Conservation (phyloP, 129 eudicot genomes). For the Saussurea involucrata region DNA sequence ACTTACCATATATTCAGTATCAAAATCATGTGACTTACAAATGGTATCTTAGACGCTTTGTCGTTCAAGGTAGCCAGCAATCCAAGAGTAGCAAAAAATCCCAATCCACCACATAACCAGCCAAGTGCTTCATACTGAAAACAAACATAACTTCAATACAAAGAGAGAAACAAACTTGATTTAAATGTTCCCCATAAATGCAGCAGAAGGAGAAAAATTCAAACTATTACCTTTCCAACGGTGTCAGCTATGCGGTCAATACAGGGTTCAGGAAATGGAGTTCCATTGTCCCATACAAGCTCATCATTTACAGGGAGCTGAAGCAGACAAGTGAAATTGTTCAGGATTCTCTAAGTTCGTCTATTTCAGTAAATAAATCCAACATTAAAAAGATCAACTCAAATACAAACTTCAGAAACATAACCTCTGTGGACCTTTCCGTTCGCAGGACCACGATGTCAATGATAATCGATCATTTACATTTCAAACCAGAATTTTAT, state of each 20-base stretch:
- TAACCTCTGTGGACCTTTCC: neutral
- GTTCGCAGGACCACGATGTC: neutral
- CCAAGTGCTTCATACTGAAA: conserved; percentile 90
- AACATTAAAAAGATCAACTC: neutral
- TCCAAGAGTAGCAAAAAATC: conserved; percentile 74
- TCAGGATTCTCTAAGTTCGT: neutral
- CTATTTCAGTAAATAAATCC: neutral
- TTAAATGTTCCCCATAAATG: neutral
- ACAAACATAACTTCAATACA: conserved; percentile 1
- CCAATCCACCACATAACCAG: conserved; percentile 91
- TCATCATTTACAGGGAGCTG: conserved; percentile 88
- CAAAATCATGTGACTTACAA: conserved; percentile 45
- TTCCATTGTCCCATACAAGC: conserved; percentile 93
- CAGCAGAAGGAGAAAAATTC: neutral
- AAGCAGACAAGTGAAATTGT: neutral
- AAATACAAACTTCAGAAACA: neutral
- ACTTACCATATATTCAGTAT: neutral
- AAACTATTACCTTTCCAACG: conserved; percentile 63
- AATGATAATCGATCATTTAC: neutral
- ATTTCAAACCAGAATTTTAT: neutral
- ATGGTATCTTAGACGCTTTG: conserved; percentile 84
- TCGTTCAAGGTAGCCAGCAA: conserved; percentile 76
- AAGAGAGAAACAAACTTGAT: neutral
- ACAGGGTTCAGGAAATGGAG: conserved; percentile 88
- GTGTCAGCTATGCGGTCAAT: conserved; percentile 95